Conservation (phyloP, 306 rosid genomes). For the Cucurbita moschata region DNA sequence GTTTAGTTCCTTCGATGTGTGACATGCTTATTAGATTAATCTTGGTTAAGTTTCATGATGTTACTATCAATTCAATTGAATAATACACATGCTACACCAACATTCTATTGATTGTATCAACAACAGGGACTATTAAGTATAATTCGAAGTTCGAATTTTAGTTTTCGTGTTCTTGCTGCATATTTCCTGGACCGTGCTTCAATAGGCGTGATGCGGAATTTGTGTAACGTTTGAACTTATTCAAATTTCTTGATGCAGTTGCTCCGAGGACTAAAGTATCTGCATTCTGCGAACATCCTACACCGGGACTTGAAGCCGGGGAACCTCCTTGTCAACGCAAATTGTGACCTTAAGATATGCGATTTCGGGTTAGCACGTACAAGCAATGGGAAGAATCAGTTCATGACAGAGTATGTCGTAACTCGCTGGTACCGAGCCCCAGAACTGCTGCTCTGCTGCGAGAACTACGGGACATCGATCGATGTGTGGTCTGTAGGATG, state of each 20-base stretch:
- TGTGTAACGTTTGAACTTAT: not conserved
- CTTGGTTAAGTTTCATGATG: not conserved
- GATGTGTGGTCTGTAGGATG: constrained; percentile 98
- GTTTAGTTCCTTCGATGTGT: not conserved
- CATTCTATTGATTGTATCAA: not conserved
- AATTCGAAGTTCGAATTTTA: not conserved
- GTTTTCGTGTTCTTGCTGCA: not conserved
- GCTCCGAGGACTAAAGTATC: constrained; percentile 86
- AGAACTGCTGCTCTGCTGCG: constrained; percentile 86
- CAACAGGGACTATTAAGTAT: not conserved
- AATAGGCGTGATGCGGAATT: not conserved
- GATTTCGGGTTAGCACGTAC: constrained; percentile 93
- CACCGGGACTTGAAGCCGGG: constrained; percentile 96
- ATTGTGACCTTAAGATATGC: constrained; percentile 88
- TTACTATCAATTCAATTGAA: not conserved
- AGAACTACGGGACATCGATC: constrained; percentile 74
- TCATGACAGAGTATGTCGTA: constrained; percentile 94
- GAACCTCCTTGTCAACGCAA: constrained; percentile 81
- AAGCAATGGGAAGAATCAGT: constrained; percentile 61
- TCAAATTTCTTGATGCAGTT: constrained; percentile 34
- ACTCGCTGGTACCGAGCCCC: constrained; percentile 98
- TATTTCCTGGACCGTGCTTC: not conserved
- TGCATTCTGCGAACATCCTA: constrained; percentile 90
- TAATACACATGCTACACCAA: not conserved
- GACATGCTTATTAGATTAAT: not conserved